Percentiles rank a stretch among this genome's conserved stretches.
Evolutionary conservation across 192 early-diverging fungal genomes (phyloP).

Genomic region (Coemansia reversa): DNA sequence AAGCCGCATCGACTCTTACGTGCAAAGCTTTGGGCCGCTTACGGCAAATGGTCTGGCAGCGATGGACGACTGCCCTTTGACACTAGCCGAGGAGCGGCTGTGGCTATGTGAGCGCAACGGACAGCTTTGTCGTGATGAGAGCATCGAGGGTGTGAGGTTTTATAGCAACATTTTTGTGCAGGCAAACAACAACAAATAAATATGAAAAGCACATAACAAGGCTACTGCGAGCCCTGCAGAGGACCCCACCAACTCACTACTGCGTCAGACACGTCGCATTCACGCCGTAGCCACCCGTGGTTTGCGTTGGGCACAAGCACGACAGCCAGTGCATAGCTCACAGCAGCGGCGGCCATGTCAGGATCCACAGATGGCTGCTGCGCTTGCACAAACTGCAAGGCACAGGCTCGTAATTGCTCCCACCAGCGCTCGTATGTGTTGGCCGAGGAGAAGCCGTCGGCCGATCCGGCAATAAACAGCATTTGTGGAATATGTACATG

Average conservation of each 20-base stretch:
- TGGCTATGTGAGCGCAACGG: constrained; percentile 75
- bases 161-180: constrained; percentile 1
- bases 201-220: not conserved
- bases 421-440: constrained; percentile 41
- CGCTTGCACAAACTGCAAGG: constrained; percentile 16
- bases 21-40: constrained; percentile 57
- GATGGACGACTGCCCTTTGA: constrained; percentile 47
- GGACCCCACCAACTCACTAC: constrained; percentile 38
- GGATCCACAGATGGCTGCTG: constrained; percentile 1
- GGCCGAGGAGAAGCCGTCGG: constrained; percentile 42
- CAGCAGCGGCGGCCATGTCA: constrained; percentile 18
- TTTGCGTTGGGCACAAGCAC: constrained; percentile 37
- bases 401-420: constrained; percentile 25
- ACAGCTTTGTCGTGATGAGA: constrained; percentile 84
- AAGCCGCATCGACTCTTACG: constrained; percentile 55
- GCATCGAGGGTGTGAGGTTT: constrained; percentile 67
- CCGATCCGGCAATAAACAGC: constrained; percentile 39
- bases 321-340: constrained; percentile 24
- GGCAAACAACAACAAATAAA: not conserved
- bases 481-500: constrained; percentile 24
- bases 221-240: constrained; percentile 1
- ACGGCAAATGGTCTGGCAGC: constrained; percentile 72
- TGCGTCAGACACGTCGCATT: constrained; percentile 44
- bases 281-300: constrained; percentile 54
- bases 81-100: constrained; percentile 54